Conservation (phyloP, 2,329 filamentous ascomycete genomes). For the Bimuria novae-zelandiae region DNA sequence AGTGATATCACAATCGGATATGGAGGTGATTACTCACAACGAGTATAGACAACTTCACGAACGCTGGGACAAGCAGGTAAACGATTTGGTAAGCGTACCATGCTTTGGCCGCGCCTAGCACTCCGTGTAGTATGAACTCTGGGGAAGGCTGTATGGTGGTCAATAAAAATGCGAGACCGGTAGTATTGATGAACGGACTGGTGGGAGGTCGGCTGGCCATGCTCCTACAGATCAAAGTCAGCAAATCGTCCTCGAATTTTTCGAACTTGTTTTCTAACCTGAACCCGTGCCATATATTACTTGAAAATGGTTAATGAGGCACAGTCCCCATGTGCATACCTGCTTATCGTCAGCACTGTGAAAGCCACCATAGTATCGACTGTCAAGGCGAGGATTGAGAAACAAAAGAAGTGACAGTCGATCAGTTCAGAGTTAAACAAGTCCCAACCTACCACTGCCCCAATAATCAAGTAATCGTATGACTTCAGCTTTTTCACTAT, state of each 20-base stretch:
- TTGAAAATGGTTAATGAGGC: constrained; percentile 34
- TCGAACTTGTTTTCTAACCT: neutral
- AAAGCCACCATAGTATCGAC: too few species aligned
- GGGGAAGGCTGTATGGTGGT: constrained; percentile 1
- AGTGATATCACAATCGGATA: neutral
- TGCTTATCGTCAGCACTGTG: constrained; percentile 4
- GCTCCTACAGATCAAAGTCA: neutral
- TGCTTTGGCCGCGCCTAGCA: constrained; percentile 17
- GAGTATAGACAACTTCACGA: constrained; percentile 34
- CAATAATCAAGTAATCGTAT: constrained; percentile 30
- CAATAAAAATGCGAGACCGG: neutral
- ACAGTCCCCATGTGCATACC: constrained; percentile 35
- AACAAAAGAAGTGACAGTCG: neutral
- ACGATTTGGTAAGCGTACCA: constrained; percentile 36
- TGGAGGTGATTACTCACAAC: neutral
- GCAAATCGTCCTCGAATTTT: neutral
- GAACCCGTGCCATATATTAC: constrained; percentile 28
- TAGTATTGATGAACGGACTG: neutral
- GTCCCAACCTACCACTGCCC: constrained; percentile 24
- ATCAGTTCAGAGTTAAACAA: too few species aligned
- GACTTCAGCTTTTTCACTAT: constrained; percentile 27
- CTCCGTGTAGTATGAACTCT: constrained; percentile 5
- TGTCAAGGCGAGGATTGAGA: neutral
- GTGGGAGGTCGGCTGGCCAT: constrained; percentile 6
- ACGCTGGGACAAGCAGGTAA: constrained; percentile 26